Base-by-base conservation (phyloP, 257 asterid species). In the Jasminum sambac region DNA sequence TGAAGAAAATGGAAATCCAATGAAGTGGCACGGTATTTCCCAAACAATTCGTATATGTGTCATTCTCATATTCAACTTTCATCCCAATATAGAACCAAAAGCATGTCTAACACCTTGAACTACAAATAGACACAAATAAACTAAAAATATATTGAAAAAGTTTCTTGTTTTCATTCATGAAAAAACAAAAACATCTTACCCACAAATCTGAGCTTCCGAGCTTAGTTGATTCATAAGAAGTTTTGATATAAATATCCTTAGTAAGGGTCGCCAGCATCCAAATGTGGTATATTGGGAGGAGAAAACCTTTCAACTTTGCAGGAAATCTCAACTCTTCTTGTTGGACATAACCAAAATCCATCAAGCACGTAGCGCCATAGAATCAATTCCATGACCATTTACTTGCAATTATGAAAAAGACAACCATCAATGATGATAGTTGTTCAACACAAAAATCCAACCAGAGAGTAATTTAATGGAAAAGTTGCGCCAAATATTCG, bases 261-360 rank as follows among this genome's bases (percentile, higher is more conserved):
- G n/a, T n/a, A n/a, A n/a, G n/a, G n/a, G n/a, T n/a, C n/a, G n/a
- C n/a, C n/a, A n/a, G n/a, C n/a, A n/a, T n/a, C n/a, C n/a, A n/a
- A n/a, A n/a, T n/a, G n/a, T n/a, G n/a, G n/a, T n/a, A n/a, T n/a
- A n/a, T n/a, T n/a, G n/a, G n/a, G n/a, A n/a, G n/a, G n/a, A n/a
- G n/a, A n/a, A n/a, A n/a, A n/a, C n/a, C n/a, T n/a, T n/a, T n/a
- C n/a, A n/a, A n/a, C n/a, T n/a, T n/a, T n/a, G n/a, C n/a, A n/a
- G n/a, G 99, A 81, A 94, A 94, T 63, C 88, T 85, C 84, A 94
- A 60, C 80, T 94, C 98, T 36, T 94, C 99, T 62, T 89, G 85
- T 84, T 76, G 89, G 42, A 76, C 84, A 74, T 91, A 94, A 68
- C 98, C 98, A 68, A 83, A 91, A 78, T 94, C 98, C 79, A 83